These are phyloP conservation scores for Lasiodiplodia sp. DNA, from an alignment of 2,329 filamentous ascomycete species.

Conservation along the genomic window DNA sequence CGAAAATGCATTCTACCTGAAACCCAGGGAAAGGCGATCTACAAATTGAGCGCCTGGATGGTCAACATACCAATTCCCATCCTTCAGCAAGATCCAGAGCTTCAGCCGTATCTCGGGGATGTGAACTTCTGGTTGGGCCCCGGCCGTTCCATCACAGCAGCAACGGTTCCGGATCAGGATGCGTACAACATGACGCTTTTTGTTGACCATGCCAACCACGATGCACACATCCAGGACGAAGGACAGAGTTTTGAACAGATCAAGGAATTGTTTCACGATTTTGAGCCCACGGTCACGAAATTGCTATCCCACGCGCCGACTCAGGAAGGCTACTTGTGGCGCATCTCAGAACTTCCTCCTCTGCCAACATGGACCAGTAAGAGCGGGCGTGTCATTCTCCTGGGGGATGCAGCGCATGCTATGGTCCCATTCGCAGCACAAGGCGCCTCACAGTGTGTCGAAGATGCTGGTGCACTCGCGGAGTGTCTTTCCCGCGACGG, in stretches of 20 bases:
- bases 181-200: too few relatives aligned
- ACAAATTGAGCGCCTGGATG: neutral
- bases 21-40: neutral
- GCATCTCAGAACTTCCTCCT: neutral
- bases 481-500: neutral
- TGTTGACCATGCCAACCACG: too few relatives aligned
- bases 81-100: neutral
- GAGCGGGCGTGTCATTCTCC: neutral
- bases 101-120: neutral
- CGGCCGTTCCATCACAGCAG: too few relatives aligned
- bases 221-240: too few relatives aligned
- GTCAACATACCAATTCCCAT: neutral
- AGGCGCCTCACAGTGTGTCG: neutral
- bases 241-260: too few relatives aligned
- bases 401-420: neutral
- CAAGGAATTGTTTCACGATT: too few relatives aligned
- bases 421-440: neutral
- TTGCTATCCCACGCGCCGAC: too few relatives aligned
- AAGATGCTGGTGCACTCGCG: neutral
- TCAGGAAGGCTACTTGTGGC: neutral
- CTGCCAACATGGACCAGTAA: neutral
- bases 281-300: too few relatives aligned
- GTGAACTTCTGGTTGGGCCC: neutral
- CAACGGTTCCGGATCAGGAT: too few relatives aligned
- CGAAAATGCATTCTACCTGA: neutral